Evolutionary conservation across 768 basidiomycete genomes (phyloP).

Genomic region (Hypsizygus marmoreus): DNA sequence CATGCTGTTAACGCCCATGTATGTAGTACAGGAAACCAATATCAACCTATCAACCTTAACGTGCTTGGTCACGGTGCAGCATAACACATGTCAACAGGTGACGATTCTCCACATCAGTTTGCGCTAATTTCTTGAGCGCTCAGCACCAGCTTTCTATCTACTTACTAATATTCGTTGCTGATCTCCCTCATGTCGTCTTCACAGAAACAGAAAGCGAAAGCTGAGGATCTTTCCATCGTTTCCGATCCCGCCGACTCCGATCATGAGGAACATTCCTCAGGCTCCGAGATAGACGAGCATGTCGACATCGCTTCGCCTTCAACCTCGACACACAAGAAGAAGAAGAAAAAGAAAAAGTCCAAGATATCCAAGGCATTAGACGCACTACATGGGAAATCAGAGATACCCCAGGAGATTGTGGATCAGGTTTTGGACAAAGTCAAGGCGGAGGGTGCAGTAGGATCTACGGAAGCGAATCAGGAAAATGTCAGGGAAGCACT

Average conservation of each 20-base stretch:
- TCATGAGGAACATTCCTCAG: constrained; percentile 32
- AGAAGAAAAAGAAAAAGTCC: constrained; percentile 90
- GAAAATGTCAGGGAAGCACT: constrained; percentile 70
- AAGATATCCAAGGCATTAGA: constrained; percentile 59
- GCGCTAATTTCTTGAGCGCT: not conserved
- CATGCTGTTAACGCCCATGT: no score
- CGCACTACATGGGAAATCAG: constrained; percentile 48
- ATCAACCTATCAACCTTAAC: not conserved
- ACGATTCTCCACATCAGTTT: not conserved
- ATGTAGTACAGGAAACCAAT: not conserved
- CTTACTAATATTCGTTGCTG: not conserved
- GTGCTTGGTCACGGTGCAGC: not conserved
- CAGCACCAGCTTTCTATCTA: not conserved
- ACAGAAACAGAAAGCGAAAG: constrained; percentile 43
- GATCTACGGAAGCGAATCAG: constrained; percentile 50
- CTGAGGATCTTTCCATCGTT: constrained; percentile 42
- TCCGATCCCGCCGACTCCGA: constrained; percentile 38
- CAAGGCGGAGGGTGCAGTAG: constrained; percentile 53
- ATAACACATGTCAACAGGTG: constrained; percentile 6
- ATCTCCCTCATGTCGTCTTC: constrained; percentile 32
- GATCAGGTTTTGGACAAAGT: constrained; percentile 70
- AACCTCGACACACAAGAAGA: constrained; percentile 55
- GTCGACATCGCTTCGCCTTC: constrained; percentile 33
- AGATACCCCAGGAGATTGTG: constrained; percentile 63
- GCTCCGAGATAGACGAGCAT: constrained; percentile 26